Base-by-base conservation (phyloP, 805 yeast species). In the Schizosaccharomyces octosporus region DNA sequence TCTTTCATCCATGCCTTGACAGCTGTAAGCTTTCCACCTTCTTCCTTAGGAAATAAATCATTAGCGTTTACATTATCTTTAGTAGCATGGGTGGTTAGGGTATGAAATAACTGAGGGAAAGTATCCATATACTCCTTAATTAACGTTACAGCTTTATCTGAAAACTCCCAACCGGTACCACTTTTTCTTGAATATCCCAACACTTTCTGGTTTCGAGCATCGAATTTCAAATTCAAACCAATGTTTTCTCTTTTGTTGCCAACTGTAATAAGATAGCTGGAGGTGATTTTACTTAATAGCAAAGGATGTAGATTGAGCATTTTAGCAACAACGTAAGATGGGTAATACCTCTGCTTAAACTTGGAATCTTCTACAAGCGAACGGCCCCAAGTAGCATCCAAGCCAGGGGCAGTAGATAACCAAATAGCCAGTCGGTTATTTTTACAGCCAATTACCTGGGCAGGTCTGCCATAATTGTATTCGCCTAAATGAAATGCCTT, bases 161-260 rank as follows among this genome's bases (percentile, higher is more conserved):
- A 85, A 71, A 76, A 93, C 66, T 82, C 87, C 98, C 98, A 93
- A 27, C 81, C 82, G 60, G 76, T 75, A 31, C 75, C 78, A 54
- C 72, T 74, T 67, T 82, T 81, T 63, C 82, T 78, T 1, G 96
- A 81, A 73, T 81, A 90, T 4, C 97, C 98, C 64, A 89, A 76
- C 2, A 87, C 97, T 71, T 90, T 90, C 67, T 80, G 78, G 66
- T 87, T 80, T 63, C 80, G 79, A 27, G 80, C 79, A 65, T 89
- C 95, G 71, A 83, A 85, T 72, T 89, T 89, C 70, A 93, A 75
- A 62, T 84, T 85, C 64, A 93, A 74, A 24, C 97, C 97, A 67
- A 93, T 75, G 68, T 89, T 84, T 42, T 74, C 73, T 24, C 76
- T 76, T 39, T 75, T 77, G 63, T 89, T 75, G 74, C 83, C 72